Evolutionary conservation across 805 yeast genomes (phyloP).

Genomic region (Lipomyces lipofer): DNA sequence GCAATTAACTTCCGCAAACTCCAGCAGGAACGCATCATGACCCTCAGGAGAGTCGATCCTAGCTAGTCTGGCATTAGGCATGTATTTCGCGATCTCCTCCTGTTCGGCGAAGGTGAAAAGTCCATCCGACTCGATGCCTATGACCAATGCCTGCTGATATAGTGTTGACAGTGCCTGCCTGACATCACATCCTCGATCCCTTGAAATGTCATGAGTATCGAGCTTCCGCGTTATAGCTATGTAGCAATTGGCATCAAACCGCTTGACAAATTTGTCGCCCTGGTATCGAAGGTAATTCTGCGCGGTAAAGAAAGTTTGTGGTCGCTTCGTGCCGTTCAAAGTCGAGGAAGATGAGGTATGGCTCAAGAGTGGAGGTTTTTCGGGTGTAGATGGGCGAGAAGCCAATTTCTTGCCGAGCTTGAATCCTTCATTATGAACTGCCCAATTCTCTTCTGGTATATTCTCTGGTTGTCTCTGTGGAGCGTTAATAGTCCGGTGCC

Average conservation of each 20-base stretch:
- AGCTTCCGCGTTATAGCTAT: constrained; percentile 89
- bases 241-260: constrained; percentile 97
- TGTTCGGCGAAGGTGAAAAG: constrained; percentile 91
- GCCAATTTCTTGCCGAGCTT: constrained; percentile 23
- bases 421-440: constrained; percentile 82
- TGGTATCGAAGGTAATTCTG: constrained; percentile 94
- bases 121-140: constrained; percentile 92
- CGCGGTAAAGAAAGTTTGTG: constrained; percentile 79
- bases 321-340: constrained; percentile 29
- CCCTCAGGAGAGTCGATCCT: constrained; percentile 91
- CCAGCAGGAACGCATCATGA: constrained; percentile 93
- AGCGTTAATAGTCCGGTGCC: constrained; percentile 42
- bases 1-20: constrained; percentile 77
- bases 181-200: constrained; percentile 60
- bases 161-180: constrained; percentile 60
- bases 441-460: constrained; percentile 58
- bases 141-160: constrained; percentile 73
- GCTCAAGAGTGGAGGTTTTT: not conserved
- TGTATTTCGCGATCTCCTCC: constrained; percentile 70
- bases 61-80: constrained; percentile 68
- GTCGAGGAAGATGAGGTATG: constrained; percentile 26
- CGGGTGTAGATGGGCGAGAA: constrained; percentile 12
- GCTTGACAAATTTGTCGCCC: constrained; percentile 80
- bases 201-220: constrained; percentile 90
- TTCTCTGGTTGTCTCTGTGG: constrained; percentile 35